Percentiles rank a stretch among this genome's conserved stretches.
Conservation (phyloP, 371 early-diverging fungal genomes). For the Chytridiales sp. region DNA sequence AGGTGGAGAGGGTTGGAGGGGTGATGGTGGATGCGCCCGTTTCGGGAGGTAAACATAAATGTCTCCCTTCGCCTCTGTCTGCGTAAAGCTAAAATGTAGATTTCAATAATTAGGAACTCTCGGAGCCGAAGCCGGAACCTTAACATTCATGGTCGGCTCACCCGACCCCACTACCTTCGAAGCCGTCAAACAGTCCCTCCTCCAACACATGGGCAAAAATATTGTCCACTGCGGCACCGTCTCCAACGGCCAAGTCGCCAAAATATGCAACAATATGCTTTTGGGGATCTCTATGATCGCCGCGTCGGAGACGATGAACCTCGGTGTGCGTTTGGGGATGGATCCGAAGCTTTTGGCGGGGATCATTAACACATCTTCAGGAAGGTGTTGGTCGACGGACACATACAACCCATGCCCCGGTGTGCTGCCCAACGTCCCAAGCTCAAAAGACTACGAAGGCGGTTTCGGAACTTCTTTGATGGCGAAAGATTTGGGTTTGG, state of each 20-base stretch:
- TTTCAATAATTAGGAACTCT: constrained; percentile 56
- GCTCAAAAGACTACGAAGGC: constrained; percentile 81
- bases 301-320: constrained; percentile 86
- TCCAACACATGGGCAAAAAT: constrained; percentile 89
- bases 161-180: constrained; percentile 56
- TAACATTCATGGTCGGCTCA: constrained; percentile 98
- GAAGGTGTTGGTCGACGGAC: constrained; percentile 68
- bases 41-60: constrained; percentile 70
- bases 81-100: neutral
- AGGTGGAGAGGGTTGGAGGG: constrained; percentile 57
- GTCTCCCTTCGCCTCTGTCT: constrained; percentile 5
- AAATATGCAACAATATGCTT: constrained; percentile 97
- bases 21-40: constrained; percentile 93
- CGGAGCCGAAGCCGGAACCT: constrained; percentile 87
- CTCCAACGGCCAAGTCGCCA: constrained; percentile 92
- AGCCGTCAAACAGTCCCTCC: constrained; percentile 56
- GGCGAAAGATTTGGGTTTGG: constrained; percentile 93
- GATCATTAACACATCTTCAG: constrained; percentile 87
- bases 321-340: constrained; percentile 70
- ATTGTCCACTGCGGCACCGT: constrained; percentile 79
- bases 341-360: constrained; percentile 80
- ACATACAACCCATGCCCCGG: constrained; percentile 91
- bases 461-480: constrained; percentile 89
- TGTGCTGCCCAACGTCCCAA: constrained; percentile 77
- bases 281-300: constrained; percentile 93